These are phyloP conservation scores for Nemania diffusa DNA, from an alignment of 2,329 filamentous ascomycete genomes.

Conservation along the genomic window DNA sequence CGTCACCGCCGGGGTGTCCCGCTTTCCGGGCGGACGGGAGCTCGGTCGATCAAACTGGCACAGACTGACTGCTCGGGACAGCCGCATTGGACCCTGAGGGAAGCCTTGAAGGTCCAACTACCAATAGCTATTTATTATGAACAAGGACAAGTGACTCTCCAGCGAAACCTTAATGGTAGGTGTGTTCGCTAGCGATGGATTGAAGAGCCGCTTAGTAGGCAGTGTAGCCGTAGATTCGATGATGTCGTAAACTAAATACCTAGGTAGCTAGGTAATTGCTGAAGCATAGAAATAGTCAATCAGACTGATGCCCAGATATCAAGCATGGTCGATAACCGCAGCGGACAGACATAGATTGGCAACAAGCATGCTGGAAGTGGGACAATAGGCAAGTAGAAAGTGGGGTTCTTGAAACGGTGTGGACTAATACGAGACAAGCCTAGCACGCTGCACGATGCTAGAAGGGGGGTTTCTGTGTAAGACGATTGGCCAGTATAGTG, in stretches of 20 bases:
- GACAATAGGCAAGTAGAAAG: too few species aligned
- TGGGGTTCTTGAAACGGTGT: conserved; percentile 23
- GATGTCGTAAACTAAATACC: too few species aligned
- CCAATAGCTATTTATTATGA: neutral
- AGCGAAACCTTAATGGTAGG: too few species aligned
- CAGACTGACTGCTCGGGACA: conserved; percentile 16
- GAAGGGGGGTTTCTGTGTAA: conserved; percentile 20
- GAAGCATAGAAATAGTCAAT: too few species aligned
- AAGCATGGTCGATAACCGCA: conserved; percentile 4
- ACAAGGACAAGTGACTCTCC: neutral
- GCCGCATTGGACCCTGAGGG: neutral
- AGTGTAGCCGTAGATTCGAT: too few species aligned
- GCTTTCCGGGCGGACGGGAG: conserved; percentile 21
- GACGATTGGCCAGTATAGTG: conserved; percentile 35
- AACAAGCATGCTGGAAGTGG: neutral
- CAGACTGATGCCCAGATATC: too few species aligned
- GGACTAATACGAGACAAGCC: conserved; percentile 15
- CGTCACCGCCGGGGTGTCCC: conserved; percentile 6
- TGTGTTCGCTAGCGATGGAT: too few species aligned
- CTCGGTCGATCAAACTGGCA: conserved; percentile 32
- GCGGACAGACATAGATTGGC: neutral
- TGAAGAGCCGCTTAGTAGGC: too few species aligned
- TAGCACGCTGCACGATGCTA: neutral
- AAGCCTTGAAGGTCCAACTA: neutral
- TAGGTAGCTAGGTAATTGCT: too few species aligned